A percentile compares a stretch with the other conserved stretches of the same genome.
Conservation (phyloP, 2,329 filamentous ascomycete species). For the Talaromyces sp. region DNA sequence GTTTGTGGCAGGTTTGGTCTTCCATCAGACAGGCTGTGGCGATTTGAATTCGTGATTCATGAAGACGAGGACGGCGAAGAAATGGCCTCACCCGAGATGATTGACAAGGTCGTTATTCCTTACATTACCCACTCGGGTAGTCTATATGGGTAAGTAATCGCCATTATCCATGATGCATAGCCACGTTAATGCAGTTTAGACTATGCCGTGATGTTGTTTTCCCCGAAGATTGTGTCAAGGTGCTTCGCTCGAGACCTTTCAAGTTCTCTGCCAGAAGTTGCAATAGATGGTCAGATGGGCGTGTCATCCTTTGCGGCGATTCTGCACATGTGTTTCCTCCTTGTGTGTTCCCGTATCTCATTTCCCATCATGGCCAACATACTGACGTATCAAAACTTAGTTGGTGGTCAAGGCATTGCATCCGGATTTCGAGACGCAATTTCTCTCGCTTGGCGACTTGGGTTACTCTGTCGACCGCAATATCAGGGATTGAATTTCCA, state of each 20-base stretch:
- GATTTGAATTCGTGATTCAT: constrained; percentile 43
- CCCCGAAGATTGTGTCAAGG: constrained; percentile 51
- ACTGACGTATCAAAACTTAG: constrained; percentile 12
- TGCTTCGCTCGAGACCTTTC: constrained; percentile 52
- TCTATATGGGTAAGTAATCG: constrained; percentile 25
- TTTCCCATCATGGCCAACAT: background rate
- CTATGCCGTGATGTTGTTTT: constrained; percentile 34
- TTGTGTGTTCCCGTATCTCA: constrained; percentile 31
- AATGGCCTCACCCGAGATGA: constrained; percentile 22
- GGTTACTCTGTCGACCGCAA: constrained; percentile 26
- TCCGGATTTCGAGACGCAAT: constrained; percentile 46
- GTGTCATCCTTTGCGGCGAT: constrained; percentile 52
- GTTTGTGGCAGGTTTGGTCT: constrained; percentile 52
- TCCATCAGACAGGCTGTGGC: constrained; percentile 45
- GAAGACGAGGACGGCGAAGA: constrained; percentile 34
- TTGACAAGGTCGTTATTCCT: constrained; percentile 27
- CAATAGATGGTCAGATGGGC: constrained; percentile 50
- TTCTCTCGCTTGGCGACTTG: constrained; percentile 42
- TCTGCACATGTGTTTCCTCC: constrained; percentile 58
- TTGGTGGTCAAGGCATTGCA: constrained; percentile 48
- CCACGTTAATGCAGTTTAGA: background rate
- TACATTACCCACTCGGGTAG: constrained; percentile 31
- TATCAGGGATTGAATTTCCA: constrained; percentile 1
- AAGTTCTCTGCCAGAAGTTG: constrained; percentile 50
- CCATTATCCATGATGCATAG: background rate